Percentiles rank a stretch among this genome's conserved stretches.
phyloP scores from a whole-genome alignment of 2,329 filamentous ascomycete species.

The Didymella keratinophila region DNA sequence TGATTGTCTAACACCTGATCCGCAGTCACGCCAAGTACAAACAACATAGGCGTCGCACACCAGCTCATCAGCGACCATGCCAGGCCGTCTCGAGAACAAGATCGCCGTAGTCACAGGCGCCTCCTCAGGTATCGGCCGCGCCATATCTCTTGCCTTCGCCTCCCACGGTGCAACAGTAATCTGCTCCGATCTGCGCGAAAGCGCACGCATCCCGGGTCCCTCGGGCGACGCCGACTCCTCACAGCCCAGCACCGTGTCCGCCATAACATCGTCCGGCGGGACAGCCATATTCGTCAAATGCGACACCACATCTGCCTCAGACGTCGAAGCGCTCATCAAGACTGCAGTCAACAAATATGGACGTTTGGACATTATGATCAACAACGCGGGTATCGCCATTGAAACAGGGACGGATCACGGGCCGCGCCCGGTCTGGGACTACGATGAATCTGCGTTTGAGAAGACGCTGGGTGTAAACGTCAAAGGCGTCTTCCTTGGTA shows the following conservation, averaged over 20 bases:
- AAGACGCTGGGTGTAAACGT: conserved; percentile 49
- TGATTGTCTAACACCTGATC: background rate
- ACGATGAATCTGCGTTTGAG: conserved; percentile 58
- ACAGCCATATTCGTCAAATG: conserved; percentile 48
- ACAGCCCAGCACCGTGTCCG: conserved; percentile 41
- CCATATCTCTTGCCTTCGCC: conserved; percentile 43
- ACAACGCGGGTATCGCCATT: conserved; percentile 58
- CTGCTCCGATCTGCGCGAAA: conserved; percentile 42
- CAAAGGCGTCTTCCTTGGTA: conserved; percentile 53
- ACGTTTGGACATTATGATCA: conserved; percentile 58
- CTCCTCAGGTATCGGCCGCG: conserved; percentile 47
- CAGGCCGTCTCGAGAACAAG: conserved; percentile 37
- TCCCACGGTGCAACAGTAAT: conserved; percentile 44
- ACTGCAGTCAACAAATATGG: conserved; percentile 56
- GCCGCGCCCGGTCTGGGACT: conserved; percentile 56
- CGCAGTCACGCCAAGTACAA: background rate
- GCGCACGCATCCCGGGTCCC: conserved; percentile 26
- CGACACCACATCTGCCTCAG: conserved; percentile 54
- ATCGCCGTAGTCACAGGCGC: conserved; percentile 48
- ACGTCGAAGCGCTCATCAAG: conserved; percentile 55
- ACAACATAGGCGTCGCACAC: background rate
- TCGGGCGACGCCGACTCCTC: conserved; percentile 24
- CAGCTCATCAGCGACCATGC: background rate
- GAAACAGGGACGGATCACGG: conserved; percentile 41
- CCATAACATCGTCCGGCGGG: conserved; percentile 40